Evolutionary conservation across 1,284 basidiomycete species (phyloP), one percentile per base, ranked within the genome.

Genomic region (Boletellus deceptivus): DNA sequence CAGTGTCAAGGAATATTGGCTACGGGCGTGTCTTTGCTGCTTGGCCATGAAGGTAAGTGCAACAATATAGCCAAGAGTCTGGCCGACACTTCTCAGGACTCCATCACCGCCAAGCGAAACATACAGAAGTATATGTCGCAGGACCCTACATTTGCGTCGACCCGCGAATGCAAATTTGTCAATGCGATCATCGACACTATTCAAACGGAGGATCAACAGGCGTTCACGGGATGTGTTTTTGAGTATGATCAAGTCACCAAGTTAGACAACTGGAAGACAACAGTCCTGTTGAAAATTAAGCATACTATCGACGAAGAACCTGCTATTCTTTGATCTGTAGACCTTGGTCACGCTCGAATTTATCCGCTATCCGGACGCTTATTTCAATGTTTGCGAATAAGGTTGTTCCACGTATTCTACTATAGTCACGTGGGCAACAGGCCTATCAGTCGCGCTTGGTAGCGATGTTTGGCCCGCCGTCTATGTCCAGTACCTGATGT

Each of bases 1-100:
- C 75, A 94, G 91, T 57, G 96, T 98, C 61, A 99, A 98, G 74
- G 96, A 99, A 64, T 98, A 97, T 69, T 98, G 93, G 87, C 77
- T 99, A 40, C 83, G 87, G 60, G 83, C 94, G 3, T 85, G 84
- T 31, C 73, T 99, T 24, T 99, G 96, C 67, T 91, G 91, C 36
- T 77, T 98, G 49, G 96, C 94, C 17, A 89, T 91, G 78, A 82
- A 80, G 54, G 94, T 95, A 71, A 61, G 84, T 75, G 14, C 52
- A 35, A 42, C 39, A 29, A 41, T 16, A 24, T 11, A n/a, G 35
- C 44, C 11, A 48, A 22, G 33, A 31, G 49, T 24, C 42, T 39
- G 17, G 29, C 60, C 6, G 33, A 57, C 58, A 41, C 36, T 24
- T 47, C 52, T 3, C 50, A 97, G 93, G 95, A 98, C 63, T 74